These are phyloP conservation scores for Porogramme epimiltina DNA, from an alignment of 1,284 basidiomycete species.

Conservation along the genomic window DNA sequence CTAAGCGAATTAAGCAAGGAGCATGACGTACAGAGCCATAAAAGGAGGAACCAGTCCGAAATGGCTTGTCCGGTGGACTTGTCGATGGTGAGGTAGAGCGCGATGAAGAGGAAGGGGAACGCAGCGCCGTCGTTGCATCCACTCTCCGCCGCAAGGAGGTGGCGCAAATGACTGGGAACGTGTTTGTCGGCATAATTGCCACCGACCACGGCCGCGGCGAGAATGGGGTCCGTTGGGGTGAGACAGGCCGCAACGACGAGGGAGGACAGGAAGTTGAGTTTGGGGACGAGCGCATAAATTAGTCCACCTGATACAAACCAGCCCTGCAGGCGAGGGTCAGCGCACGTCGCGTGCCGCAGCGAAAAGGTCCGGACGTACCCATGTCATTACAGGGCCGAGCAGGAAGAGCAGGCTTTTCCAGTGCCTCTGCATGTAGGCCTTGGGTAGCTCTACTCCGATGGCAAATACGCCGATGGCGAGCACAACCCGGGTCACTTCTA, in stretches of 20 bases:
- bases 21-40: constrained; percentile 76
- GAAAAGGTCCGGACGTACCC: constrained; percentile 56
- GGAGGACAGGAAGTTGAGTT: constrained; percentile 83
- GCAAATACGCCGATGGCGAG: constrained; percentile 98
- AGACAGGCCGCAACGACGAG: constrained; percentile 92
- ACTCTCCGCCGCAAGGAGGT: constrained; percentile 89
- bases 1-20: constrained; percentile 8
- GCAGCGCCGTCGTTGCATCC: constrained; percentile 96
- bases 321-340: constrained; percentile 49
- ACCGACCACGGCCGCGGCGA: constrained; percentile 89
- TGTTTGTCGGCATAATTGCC: constrained; percentile 99
- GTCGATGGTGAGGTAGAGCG: constrained; percentile 87
- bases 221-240: constrained; percentile 95
- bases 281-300: constrained; percentile 88
- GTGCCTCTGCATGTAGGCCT: constrained; percentile 89
- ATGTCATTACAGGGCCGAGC: constrained; percentile 88
- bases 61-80: constrained; percentile 66
- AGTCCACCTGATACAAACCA: constrained; percentile 91
- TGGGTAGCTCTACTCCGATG: constrained; percentile 94
- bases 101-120: constrained; percentile 94
- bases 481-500: constrained; percentile 95
- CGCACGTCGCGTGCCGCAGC: not conserved
- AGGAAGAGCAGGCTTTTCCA: constrained; percentile 90
- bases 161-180: constrained; percentile 93
- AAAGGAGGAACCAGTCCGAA: constrained; percentile 80